Evolutionary conservation across 371 early-diverging fungal genomes (phyloP), one percentile per base, ranked within the genome.

Genomic region (Rhizopus arrhizus): DNA sequence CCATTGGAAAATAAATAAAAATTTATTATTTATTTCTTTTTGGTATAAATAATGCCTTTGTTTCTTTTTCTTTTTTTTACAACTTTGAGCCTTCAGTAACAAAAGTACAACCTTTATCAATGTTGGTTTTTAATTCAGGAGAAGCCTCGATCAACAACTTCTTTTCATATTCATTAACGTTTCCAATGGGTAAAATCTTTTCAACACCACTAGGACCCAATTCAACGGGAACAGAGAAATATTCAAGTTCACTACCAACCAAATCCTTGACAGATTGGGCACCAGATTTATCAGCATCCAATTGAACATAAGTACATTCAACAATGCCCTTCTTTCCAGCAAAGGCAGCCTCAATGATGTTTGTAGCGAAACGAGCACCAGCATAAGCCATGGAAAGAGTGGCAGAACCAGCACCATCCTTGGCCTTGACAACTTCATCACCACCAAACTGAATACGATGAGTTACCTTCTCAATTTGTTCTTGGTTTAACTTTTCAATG

Each of bases 341-440:
- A 36, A 88, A 80, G 38, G 82, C 71, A 4, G 94, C 94, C 4
- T 90, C 84, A 11, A 93, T 66, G 16, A 95, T 68, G 31, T 84
- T 81, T 64, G 84, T 68, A 29, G 89, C 84, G 69, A 95, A 95
- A 41, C 91, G 90, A 43, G 93, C 92, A 67, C 93, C 96, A 56
- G 95, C 95, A 56, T 80, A 91, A 15, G 95, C 95, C 95, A 95
- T 93, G 42, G 91, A 91, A 12, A 95, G 80, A 9, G 95, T 95
- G 36, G 95, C 94, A 32, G 89, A 89, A 54, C 89, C 89, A 51
- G 86, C 81, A 52, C 89, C 89, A 59, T 84, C 89, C 84, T 95
- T 95, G 62, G 96, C 96, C 84, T 93, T 89, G 72, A 95, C 94
- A 61, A 95, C 96, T 75, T 95, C 96, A 71, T 95, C 96, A 62